These are phyloP conservation scores for Funneliformis mosseae DNA, from an alignment of 192 early-diverging fungal genomes.

Conservation along the genomic window DNA sequence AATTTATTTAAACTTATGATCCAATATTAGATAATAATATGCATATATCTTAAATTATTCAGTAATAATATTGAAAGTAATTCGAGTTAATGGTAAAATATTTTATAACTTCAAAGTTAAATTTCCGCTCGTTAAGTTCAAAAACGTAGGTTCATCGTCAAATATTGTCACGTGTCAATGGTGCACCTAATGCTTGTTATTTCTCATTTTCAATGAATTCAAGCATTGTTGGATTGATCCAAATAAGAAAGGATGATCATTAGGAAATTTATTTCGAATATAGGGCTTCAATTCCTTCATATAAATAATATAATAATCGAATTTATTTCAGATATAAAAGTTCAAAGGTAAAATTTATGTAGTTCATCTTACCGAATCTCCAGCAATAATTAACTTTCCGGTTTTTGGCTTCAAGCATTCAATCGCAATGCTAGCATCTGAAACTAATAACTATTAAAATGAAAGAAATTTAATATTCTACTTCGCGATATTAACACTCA, in stretches of 20 bases:
- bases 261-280: constrained; percentile 45
- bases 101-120: no score
- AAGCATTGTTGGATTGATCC: constrained; percentile 56
- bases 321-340: not conserved
- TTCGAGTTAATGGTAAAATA: not conserved
- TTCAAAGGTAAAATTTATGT: not conserved
- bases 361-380: constrained; percentile 43
- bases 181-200: constrained; percentile 26
- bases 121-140: no score
- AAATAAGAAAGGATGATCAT: constrained; percentile 41
- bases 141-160: no score
- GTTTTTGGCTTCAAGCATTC: constrained; percentile 41
- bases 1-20: no score
- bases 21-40: no score
- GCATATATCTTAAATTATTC: no score
- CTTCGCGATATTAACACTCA: not conserved
- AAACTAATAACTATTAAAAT: constrained; percentile 44
- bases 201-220: constrained; percentile 33
- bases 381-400: constrained; percentile 50
- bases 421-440: constrained; percentile 47
- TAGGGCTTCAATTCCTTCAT: constrained; percentile 47
- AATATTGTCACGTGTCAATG: no score
- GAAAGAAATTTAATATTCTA: constrained; percentile 29
- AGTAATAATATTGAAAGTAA: no score
- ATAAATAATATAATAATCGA: not conserved